phyloP scores from a whole-genome alignment of 176 grass and related monocot species.

The maize (Zea mays) region DNA sequence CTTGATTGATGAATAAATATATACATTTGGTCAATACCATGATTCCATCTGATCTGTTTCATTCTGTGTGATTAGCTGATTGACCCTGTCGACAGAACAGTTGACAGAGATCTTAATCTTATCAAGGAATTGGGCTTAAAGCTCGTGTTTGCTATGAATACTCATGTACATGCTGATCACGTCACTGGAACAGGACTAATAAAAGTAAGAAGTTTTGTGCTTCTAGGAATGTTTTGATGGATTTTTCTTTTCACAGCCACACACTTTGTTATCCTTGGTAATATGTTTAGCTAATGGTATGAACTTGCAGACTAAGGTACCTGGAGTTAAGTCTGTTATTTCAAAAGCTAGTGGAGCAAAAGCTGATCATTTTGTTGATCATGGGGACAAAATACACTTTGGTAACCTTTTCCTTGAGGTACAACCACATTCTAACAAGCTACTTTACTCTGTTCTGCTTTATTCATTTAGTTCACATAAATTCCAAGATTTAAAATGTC shows the following conservation, averaged over 20 bases:
- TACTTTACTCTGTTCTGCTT: neutral
- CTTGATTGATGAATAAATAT: neutral
- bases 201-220: conserved; percentile 52
- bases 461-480: conserved; percentile 15
- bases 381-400: conserved; percentile 83
- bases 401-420: conserved; percentile 91
- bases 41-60: conserved; percentile 31
- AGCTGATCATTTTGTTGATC: conserved; percentile 76
- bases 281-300: conserved; percentile 9
- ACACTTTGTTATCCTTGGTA: conserved; percentile 3
- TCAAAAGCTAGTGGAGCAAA: conserved; percentile 71
- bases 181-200: conserved; percentile 85
- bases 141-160: conserved; percentile 92
- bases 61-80: conserved; percentile 53
- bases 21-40: conserved; percentile 4
- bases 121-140: conserved; percentile 89
- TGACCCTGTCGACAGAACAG: conserved; percentile 80
- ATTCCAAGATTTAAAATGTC: neutral
- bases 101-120: conserved; percentile 82
- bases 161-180: conserved; percentile 97
- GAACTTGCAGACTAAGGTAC: conserved; percentile 59
- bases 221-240: conserved; percentile 2
- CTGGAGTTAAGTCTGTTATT: conserved; percentile 75
- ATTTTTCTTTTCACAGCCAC: neutral
- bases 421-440: conserved; percentile 15